Conservation (phyloP, 345 rosid genomes). For the Rhizophora apiculata region DNA sequence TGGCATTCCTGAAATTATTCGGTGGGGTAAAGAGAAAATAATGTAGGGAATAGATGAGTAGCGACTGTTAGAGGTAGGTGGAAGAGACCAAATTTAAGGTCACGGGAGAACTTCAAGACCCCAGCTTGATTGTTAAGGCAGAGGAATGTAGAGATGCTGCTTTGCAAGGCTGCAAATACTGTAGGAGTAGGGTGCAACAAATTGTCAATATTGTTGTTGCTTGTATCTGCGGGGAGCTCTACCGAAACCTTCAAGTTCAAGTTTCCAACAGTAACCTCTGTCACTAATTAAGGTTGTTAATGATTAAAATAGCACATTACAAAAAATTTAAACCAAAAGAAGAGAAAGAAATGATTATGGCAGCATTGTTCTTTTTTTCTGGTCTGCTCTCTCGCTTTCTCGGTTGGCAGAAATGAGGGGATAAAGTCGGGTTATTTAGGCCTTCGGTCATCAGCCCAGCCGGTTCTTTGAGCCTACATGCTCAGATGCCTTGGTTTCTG, state of each 20-base stretch:
- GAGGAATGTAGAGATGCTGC: constrained; percentile 25
- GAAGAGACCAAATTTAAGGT: constrained; percentile 28
- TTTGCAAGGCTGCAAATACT: constrained; percentile 30
- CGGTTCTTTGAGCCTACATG: no score
- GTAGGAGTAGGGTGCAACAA: neutral
- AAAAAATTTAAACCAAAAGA: no score
- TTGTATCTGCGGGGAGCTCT: constrained; percentile 19
- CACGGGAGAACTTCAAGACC: constrained; percentile 25
- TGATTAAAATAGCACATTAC: constrained; percentile 4
- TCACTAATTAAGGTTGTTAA: constrained; percentile 8
- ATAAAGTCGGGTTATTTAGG: no score
- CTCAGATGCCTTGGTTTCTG: no score
- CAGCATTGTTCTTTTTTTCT: no score
- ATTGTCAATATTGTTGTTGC: constrained; percentile 15
- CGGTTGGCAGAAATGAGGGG: no score
- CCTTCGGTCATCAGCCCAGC: no score
- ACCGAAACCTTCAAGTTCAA: constrained; percentile 17
- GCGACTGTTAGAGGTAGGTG: constrained; percentile 32
- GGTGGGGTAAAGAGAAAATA: no score
- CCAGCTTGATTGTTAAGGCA: constrained; percentile 22
- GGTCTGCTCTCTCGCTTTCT: no score
- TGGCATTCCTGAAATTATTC: no score
- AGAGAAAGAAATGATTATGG: no score
- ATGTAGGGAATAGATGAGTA: constrained; percentile 17
- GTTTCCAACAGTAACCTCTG: constrained; percentile 11